These are phyloP conservation scores for Hypoxylon sp. DNA, from an alignment of 2,329 filamentous ascomycete species.

Conservation along the genomic window DNA sequence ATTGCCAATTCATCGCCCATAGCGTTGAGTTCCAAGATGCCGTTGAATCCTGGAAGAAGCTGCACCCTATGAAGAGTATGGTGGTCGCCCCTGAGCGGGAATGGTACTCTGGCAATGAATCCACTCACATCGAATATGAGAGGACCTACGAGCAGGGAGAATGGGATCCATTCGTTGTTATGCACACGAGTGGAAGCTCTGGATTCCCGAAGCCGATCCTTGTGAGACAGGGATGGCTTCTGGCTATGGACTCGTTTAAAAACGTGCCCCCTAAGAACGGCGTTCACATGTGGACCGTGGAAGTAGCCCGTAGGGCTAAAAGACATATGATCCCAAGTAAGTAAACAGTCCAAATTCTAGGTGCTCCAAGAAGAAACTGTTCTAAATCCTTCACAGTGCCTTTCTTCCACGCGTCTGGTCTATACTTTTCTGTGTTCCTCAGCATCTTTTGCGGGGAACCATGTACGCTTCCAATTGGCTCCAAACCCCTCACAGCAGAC, in stretches of 20 bases:
- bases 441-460: conserved; percentile 6
- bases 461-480: conserved; percentile 12
- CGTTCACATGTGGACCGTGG: conserved; percentile 10
- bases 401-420: conserved; percentile 47
- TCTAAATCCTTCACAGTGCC: conserved; percentile 45
- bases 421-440: conserved; percentile 37
- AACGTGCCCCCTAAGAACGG: conserved; percentile 35
- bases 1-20: conserved; percentile 56
- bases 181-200: conserved; percentile 63
- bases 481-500: conserved; percentile 26
- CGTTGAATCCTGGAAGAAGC: conserved; percentile 56
- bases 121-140: conserved; percentile 55
- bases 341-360: background rate
- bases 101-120: conserved; percentile 55
- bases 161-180: conserved; percentile 58
- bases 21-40: conserved; percentile 48
- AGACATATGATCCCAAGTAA: conserved; percentile 30
- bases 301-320: conserved; percentile 2
- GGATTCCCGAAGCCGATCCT: conserved; percentile 62
- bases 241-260: conserved; percentile 53
- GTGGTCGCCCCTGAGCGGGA: conserved; percentile 52
- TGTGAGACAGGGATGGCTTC: conserved; percentile 56
- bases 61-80: conserved; percentile 56
- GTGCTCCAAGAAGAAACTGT: conserved; percentile 6
- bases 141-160: conserved; percentile 58